Conservation (phyloP, 495 filamentous ascomycete species). For the Aspergillus wentii region DNA sequence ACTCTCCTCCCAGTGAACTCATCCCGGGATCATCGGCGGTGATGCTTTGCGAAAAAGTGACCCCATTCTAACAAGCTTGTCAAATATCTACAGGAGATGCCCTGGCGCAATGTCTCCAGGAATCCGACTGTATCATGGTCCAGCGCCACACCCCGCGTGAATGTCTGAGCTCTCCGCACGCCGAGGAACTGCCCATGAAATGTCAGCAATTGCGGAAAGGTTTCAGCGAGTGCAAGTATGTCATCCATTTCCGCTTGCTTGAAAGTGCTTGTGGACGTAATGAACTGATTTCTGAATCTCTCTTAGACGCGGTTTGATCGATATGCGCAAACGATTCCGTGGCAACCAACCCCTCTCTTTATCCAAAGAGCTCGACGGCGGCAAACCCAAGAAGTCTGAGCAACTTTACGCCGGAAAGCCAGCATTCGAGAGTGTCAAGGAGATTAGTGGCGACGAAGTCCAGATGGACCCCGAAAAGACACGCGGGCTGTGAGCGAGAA, state of each 20-base stretch:
- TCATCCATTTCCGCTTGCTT: no score
- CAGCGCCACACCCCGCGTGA: conserved; percentile 80
- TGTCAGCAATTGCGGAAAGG: conserved; percentile 93
- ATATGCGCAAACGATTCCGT: conserved; percentile 98
- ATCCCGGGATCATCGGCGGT: no score
- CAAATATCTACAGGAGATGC: conserved; percentile 62
- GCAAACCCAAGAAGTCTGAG: conserved; percentile 32
- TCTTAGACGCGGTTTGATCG: conserved; percentile 74
- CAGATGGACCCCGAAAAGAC: conserved; percentile 50
- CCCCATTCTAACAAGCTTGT: conserved; percentile 7
- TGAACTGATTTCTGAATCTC: conserved; percentile 9
- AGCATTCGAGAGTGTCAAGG: conserved; percentile 56
- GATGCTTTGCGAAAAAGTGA: conserved; percentile 11
- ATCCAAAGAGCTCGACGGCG: conserved; percentile 54
- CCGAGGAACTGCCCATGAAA: conserved; percentile 71
- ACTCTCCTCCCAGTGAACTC: no score
- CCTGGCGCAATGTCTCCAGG: conserved; percentile 87
- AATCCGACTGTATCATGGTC: conserved; percentile 92
- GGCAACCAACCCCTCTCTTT: conserved; percentile 85
- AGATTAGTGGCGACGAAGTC: conserved; percentile 40
- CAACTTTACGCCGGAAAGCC: conserved; percentile 80
- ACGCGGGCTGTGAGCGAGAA: conserved; percentile 36
- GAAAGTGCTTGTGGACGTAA: conserved; percentile 2
- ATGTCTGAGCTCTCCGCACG: conserved; percentile 76
- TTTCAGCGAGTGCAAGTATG: conserved; percentile 84